These are phyloP conservation scores for Metroxylon sagu DNA, from an alignment of 176 grass and related monocot species.

Conservation along the genomic window DNA sequence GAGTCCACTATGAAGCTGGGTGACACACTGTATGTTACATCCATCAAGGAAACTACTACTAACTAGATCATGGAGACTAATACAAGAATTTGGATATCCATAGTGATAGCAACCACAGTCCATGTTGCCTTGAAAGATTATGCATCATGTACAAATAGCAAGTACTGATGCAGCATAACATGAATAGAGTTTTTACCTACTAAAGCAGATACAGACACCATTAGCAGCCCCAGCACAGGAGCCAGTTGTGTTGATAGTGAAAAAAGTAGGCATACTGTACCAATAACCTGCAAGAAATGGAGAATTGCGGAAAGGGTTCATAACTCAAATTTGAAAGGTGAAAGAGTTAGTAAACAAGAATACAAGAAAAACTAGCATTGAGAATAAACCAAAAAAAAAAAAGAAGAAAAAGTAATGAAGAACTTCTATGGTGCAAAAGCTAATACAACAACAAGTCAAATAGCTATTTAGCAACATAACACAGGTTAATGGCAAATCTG, in stretches of 20 bases:
- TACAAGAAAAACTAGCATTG: not conserved
- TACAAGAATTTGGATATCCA: too few species aligned
- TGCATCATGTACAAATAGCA: too few species aligned
- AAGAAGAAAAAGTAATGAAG: not conserved
- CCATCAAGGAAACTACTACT: too few species aligned
- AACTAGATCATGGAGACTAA: too few species aligned
- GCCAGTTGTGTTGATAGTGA: constrained; percentile 76
- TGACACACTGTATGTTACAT: too few species aligned
- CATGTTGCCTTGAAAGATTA: too few species aligned
- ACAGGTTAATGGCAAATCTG: not conserved
- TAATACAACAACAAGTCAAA: not conserved
- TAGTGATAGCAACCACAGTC: too few species aligned
- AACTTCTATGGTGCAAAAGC: not conserved
- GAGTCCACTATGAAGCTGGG: too few species aligned
- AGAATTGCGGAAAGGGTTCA: not conserved
- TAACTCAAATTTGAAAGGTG: not conserved
- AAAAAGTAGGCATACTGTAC: constrained; percentile 93
- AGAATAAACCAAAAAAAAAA: not conserved
- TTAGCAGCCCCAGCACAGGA: constrained; percentile 78
- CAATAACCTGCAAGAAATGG: constrained; percentile 58
- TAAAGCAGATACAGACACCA: constrained; percentile 71
- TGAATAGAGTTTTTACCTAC: constrained; percentile 41
- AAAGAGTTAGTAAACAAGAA: not conserved
- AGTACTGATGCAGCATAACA: too few species aligned
- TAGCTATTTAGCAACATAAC: too few species aligned